Evolutionary conservation across 257 asterid genomes (phyloP).

Genomic region (Solanum arcanum): DNA sequence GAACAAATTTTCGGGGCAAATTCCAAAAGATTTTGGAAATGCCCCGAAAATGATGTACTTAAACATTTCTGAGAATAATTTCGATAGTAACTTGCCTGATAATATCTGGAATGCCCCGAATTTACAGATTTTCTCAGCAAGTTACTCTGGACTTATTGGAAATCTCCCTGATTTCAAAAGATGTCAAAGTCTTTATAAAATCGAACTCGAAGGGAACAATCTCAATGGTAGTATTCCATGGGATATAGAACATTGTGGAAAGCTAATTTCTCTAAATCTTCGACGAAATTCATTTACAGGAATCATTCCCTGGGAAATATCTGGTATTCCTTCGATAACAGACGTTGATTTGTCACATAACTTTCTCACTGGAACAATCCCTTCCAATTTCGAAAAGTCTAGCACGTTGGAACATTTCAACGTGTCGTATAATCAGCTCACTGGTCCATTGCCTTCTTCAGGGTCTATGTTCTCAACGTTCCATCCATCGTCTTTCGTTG

Average conservation of each 20-base stretch:
- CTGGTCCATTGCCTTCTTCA: constrained; percentile 70
- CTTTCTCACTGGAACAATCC: constrained; percentile 62
- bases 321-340: constrained; percentile 53
- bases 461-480: constrained; percentile 48
- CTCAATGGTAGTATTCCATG: constrained; percentile 69
- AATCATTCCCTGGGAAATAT: constrained; percentile 89
- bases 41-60: constrained; percentile 43
- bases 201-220: constrained; percentile 63
- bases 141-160: constrained; percentile 31
- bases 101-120: constrained; percentile 62
- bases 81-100: constrained; percentile 38
- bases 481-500: constrained; percentile 67
- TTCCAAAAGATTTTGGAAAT: constrained; percentile 63
- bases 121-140: constrained; percentile 53
- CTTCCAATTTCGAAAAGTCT: constrained; percentile 62
- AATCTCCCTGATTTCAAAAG: constrained; percentile 65
- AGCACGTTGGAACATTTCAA: constrained; percentile 72
- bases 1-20: constrained; percentile 47
- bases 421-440: constrained; percentile 76
- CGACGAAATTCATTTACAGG: constrained; percentile 58
- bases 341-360: constrained; percentile 71
- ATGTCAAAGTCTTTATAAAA: constrained; percentile 40
- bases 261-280: constrained; percentile 45
- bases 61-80: constrained; percentile 47
- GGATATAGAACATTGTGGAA: constrained; percentile 78